A percentile compares a stretch with the other conserved stretches of the same genome.
phyloP scores from a whole-genome alignment of 2,329 filamentous ascomycete genomes.

The Teratosphaeria destructans region DNA sequence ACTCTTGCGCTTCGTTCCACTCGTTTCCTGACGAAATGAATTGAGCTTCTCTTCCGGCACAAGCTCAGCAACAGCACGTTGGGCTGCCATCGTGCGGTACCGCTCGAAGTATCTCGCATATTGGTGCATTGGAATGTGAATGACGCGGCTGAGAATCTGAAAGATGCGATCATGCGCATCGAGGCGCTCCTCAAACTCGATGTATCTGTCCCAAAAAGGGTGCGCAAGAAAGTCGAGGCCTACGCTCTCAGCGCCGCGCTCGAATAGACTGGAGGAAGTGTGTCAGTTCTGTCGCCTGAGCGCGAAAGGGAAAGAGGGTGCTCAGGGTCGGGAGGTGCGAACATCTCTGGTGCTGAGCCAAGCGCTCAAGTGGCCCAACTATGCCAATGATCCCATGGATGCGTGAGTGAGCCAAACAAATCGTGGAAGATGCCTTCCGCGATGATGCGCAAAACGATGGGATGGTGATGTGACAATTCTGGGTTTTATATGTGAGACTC shows the following conservation, averaged over 20 bases:
- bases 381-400: constrained; percentile 3
- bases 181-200: constrained; percentile 89
- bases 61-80: constrained; percentile 61
- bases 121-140: constrained; percentile 88
- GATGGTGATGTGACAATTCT: constrained; percentile 11
- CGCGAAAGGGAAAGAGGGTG: background rate
- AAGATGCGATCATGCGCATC: constrained; percentile 80
- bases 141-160: constrained; percentile 68
- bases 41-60: constrained; percentile 62
- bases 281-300: background rate
- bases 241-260: constrained; percentile 73
- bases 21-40: constrained; percentile 35
- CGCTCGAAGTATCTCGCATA: constrained; percentile 92
- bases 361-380: constrained; percentile 6
- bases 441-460: background rate
- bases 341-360: constrained; percentile 15
- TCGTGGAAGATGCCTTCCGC: background rate
- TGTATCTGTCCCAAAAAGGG: constrained; percentile 97
- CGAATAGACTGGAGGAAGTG: constrained; percentile 60
- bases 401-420: background rate
- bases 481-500: constrained; percentile 22
- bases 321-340: constrained; percentile 16
- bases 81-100: constrained; percentile 67
- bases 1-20: constrained; percentile 50
- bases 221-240: constrained; percentile 90